These are phyloP conservation scores for Chalciporus pseudorubinellus DNA, from an alignment of 768 basidiomycete species.

Conservation along the genomic window DNA sequence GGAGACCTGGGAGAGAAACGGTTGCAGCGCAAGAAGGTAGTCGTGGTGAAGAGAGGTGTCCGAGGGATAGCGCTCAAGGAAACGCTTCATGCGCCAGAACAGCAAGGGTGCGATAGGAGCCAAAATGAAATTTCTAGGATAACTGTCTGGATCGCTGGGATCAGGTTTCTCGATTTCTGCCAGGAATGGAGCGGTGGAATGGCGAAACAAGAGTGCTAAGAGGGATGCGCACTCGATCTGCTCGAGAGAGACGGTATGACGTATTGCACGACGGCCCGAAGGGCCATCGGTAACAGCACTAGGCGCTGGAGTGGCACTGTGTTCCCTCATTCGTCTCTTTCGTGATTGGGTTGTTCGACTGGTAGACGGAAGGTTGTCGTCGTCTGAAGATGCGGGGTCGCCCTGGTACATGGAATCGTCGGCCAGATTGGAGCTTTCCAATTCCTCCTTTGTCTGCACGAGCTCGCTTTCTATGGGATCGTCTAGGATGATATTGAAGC, in stretches of 20 bases:
- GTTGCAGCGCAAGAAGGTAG: constrained; percentile 65
- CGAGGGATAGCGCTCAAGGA: constrained; percentile 61
- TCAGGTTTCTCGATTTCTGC: constrained; percentile 33
- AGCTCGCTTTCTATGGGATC: constrained; percentile 44
- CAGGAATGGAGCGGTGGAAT: constrained; percentile 58
- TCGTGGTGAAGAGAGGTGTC: constrained; percentile 82
- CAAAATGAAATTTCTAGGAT: constrained; percentile 27
- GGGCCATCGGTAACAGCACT: constrained; percentile 17
- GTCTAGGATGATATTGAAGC: constrained; percentile 75
- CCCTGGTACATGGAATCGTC: constrained; percentile 34
- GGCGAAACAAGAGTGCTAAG: constrained; percentile 57
- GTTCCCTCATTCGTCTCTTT: constrained; percentile 27
- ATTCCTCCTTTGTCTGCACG: constrained; percentile 23
- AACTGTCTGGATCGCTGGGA: constrained; percentile 26
- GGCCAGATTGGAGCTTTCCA: constrained; percentile 10
- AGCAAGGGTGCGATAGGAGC: constrained; percentile 41
- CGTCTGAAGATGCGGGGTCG: constrained; percentile 31
- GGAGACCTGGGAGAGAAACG: constrained; percentile 70
- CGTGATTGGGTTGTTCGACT: constrained; percentile 12
- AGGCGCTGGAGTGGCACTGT: constrained; percentile 22
- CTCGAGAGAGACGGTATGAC: constrained; percentile 44
- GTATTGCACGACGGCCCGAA: constrained; percentile 22
- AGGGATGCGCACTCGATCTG: constrained; percentile 72
- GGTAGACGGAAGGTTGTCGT: constrained; percentile 33
- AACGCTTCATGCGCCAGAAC: constrained; percentile 56